Evolutionary conservation across 495 filamentous ascomycete species (phyloP).

Genomic region (Ramalina intermedia): DNA sequence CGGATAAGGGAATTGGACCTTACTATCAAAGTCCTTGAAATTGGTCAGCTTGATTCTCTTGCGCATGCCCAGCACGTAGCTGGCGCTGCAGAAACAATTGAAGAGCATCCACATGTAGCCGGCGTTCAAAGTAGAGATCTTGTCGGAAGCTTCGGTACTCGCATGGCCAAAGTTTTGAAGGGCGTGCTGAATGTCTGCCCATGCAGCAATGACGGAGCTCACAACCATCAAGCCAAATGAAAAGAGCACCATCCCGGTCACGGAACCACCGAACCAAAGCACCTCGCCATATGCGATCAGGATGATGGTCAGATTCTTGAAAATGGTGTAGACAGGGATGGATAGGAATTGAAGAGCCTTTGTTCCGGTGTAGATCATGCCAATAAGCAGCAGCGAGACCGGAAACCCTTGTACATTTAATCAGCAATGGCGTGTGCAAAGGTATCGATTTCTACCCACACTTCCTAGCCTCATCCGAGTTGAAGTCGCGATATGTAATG

Average conservation of each 20-base stretch:
- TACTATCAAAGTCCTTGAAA: conserved; percentile 99
- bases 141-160: conserved; percentile 47
- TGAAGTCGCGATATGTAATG: conserved; percentile 86
- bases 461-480: conserved; percentile 75
- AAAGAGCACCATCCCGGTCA: conserved; percentile 74
- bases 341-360: conserved; percentile 95
- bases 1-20: conserved; percentile 21
- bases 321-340: conserved; percentile 98
- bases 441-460: conserved; percentile 40
- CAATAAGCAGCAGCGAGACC: conserved; percentile 88
- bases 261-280: conserved; percentile 94
- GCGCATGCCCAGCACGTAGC: conserved; percentile 84
- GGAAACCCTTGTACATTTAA: conserved; percentile 65
- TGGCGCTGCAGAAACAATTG: conserved; percentile 91
- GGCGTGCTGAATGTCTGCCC: conserved; percentile 92
- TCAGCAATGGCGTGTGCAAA: not conserved
- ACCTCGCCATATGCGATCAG: conserved; percentile 98
- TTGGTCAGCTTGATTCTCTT: conserved; percentile 99
- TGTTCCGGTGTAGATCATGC: conserved; percentile 97
- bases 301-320: conserved; percentile 99
- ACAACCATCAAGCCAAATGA: conserved; percentile 97
- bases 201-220: conserved; percentile 87
- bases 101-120: conserved; percentile 97
- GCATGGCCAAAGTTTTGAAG: conserved; percentile 44
- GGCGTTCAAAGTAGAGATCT: conserved; percentile 81